Base-by-base conservation (phyloP, 768 basidiomycete genomes). In the Omphalotus guepiniiformis region DNA sequence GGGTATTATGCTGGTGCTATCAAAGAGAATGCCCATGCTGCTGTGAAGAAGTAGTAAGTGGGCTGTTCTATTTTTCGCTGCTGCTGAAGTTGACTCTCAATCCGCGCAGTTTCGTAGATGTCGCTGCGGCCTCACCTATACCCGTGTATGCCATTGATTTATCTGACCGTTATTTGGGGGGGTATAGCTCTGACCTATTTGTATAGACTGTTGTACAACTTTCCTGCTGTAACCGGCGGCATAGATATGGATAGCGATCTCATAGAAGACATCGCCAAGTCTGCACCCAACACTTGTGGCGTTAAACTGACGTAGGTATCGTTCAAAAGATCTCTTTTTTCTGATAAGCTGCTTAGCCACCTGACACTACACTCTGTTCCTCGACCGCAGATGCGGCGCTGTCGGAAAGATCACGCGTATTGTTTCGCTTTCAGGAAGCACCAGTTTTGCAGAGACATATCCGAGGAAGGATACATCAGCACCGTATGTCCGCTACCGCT, bases 171-270 rank as follows among this genome's bases (percentile, higher is more conserved):
- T 7, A 25, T 7, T 7, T n/a, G n/a, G n/a, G n/a, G n/a, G n/a
- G n/a, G n/a, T n/a, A n/a, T n/a, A n/a, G n/a, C n/a, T n/a, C n/a
- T n/a, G n/a, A n/a, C n/a, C n/a, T n/a, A n/a, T n/a, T 42, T 42
- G 16, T 28, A 3, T 9, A 47, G 45, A 38, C 13, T 47, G 45
- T 26, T 47, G 45, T 47, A 47, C 35, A 47, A 47, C 25, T 47
- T 47, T 18, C 45, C 84, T 46, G 80, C 74, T 25, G 83, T 81
- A 5, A 67, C 76, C 21, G 80, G 78, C 6, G 84, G 84, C 6
- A 77, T 85, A 53, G 82, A 85, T 61, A 58, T 85, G 51, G 80
- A 82, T 59, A 83, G 81, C 2, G 81, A 83, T 53, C 60, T 79
- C 34, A 76, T 85, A 58, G 65, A 68, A 4, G 76, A 79, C 39